phyloP scores from a whole-genome alignment of 2,329 filamentous ascomycete species.

The Colletotrichum noveboracense region DNA sequence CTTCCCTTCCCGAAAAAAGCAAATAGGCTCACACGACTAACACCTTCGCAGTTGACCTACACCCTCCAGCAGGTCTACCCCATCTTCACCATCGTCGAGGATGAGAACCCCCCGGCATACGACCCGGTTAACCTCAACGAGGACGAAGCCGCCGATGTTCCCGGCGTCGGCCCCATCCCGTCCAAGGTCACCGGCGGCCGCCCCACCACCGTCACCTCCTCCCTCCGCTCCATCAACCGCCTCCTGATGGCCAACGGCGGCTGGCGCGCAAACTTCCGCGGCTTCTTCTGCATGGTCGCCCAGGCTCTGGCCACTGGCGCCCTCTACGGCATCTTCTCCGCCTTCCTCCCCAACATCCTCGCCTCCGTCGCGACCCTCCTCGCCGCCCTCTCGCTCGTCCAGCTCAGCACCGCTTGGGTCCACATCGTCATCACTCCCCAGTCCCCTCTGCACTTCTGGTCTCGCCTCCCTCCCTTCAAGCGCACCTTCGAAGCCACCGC shows the following conservation, averaged over 20 bases:
- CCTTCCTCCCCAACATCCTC: slow-evolving; percentile 49
- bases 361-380: slow-evolving; percentile 57
- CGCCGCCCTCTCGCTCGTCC: slow-evolving; percentile 66
- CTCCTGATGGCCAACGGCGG: slow-evolving; percentile 69
- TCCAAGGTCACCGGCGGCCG: slow-evolving; percentile 33
- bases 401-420: slow-evolving; percentile 79
- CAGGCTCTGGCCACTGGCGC: slow-evolving; percentile 37
- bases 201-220: slow-evolving; percentile 51
- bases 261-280: slow-evolving; percentile 71
- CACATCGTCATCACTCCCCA: slow-evolving; percentile 82
- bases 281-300: slow-evolving; percentile 57
- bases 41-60: slow-evolving; percentile 49
- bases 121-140: slow-evolving; percentile 53
- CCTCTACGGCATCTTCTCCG: slow-evolving; percentile 49
- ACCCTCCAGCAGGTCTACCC: slow-evolving; percentile 56
- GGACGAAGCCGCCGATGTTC: slow-evolving; percentile 37
- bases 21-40: neutral
- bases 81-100: slow-evolving; percentile 62
- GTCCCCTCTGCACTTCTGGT: slow-evolving; percentile 67
- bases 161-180: slow-evolving; percentile 24
- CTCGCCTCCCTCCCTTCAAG: slow-evolving; percentile 70
- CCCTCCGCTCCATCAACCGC: slow-evolving; percentile 54
- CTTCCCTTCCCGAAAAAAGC: neutral
- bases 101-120: slow-evolving; percentile 61
- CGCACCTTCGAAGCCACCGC: slow-evolving; percentile 72